A percentile compares a stretch with the other conserved stretches of the same genome.
Evolutionary conservation across 2,329 filamentous ascomycete species (phyloP).

Genomic region (Eurotiales sp.): DNA sequence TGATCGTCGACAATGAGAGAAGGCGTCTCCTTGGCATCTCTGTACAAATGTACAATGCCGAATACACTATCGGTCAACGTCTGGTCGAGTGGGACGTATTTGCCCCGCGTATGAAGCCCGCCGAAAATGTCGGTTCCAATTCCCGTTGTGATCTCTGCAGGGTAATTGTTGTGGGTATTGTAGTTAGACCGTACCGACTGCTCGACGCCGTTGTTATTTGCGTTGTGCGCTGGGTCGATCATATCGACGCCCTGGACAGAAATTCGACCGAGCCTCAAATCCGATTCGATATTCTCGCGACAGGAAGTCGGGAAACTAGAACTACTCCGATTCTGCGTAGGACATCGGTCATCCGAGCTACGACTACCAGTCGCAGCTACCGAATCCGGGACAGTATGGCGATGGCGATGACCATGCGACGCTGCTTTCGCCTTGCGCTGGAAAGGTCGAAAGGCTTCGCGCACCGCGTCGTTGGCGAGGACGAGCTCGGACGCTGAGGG

Average conservation of each 20-base stretch:
- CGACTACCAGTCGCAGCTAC: background rate
- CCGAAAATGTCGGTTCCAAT: conserved; percentile 51
- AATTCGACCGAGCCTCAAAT: conserved; percentile 81
- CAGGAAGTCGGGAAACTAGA: background rate
- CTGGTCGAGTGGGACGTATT: conserved; percentile 67
- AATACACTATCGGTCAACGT: conserved; percentile 76
- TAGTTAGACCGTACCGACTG: conserved; percentile 20
- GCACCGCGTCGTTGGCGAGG: conserved; percentile 32
- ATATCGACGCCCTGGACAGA: conserved; percentile 79
- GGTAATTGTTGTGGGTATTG: conserved; percentile 21
- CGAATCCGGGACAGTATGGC: conserved; percentile 14
- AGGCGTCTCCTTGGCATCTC: conserved; percentile 72
- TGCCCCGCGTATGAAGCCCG: conserved; percentile 77
- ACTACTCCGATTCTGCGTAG: background rate
- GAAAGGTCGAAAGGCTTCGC: conserved; percentile 36
- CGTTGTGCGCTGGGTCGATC: conserved; percentile 33
- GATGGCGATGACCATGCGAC: background rate
- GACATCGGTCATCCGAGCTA: background rate
- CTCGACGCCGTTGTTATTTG: conserved; percentile 14
- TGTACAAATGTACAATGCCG: conserved; percentile 91
- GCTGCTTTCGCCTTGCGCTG: conserved; percentile 19
- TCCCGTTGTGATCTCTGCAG: conserved; percentile 40
- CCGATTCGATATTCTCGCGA: conserved; percentile 35
- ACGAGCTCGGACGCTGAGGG: background rate
- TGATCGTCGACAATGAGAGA: conserved; percentile 51